Base-by-base conservation (phyloP, 805 yeast species). In the Cyberlindnera samutprakarnensis region DNA sequence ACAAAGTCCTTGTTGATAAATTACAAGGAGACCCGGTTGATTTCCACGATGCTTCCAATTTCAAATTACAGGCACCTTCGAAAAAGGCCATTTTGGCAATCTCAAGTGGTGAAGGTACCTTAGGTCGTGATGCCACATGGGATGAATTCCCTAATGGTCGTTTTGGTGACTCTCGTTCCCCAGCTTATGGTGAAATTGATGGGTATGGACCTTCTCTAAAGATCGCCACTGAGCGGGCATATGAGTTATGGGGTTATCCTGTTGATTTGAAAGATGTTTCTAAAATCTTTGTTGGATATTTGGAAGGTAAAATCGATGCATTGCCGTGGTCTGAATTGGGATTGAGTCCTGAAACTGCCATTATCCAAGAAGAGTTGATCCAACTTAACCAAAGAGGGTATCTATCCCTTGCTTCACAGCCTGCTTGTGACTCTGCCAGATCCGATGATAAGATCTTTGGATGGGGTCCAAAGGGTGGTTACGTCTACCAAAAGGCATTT, bases 141-240 rank as follows among this genome's bases (percentile, higher is more conserved):
- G 97, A 88, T 63, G 97, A 88, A 51, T 88, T 85, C 57, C 92
- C 96, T 18, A 86, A 88, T 57, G 95, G 96, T 53, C 71, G 97
- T 61, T 86, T 85, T 56, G 94, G 96, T 61, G 95, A 87, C 59
- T 83, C 95, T 0, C 68, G 92, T 48, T 85, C 95, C 21, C 96
- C 96, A 14, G 97, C 97, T 1, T 90, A 83, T 57, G 98, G 97
- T 64, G 96, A 90, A 60, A 85, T 90, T 47, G 96, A 88, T 55
- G 97, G 97, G 19, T 92, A 90, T 55, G 97, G 97, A 2, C 95
- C 96, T 1, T 74, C 82, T 3, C 70, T 92, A 47, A 88, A 88
- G 50, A 77, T 85, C 5, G 70, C 79, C 7, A 69, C 76, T 10
- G 66, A 70, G 23, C 73, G 68, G 48, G 94, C 94, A 1, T 62